Evolutionary conservation across 352 stramenopile species (phyloP), one percentile per base, ranked within the genome.

Genomic region (Pythium diclinum): DNA sequence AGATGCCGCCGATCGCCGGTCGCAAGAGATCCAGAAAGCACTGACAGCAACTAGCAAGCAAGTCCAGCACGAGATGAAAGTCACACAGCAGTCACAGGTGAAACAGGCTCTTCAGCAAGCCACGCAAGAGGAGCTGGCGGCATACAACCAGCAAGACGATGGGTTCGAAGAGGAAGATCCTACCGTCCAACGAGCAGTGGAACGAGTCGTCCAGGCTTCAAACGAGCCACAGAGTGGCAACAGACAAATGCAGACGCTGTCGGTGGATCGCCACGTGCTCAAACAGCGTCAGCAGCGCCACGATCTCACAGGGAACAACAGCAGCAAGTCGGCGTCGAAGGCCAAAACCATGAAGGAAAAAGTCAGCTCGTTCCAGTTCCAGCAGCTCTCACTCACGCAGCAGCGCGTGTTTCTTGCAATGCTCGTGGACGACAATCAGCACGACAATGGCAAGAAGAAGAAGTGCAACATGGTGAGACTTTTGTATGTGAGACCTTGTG

Each of bases 331-430:
- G 21, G 69, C 63, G 23, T 65, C 57, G 6, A 77, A 77, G 46
- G 56, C 61, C 1, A 72, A 74, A 42, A 74, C 79, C 6, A 75
- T 87, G 59, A 76, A 85, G 14, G 74, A 90, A 44, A 72, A 82
- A 47, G 67, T 92, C 10, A 88, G 78, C 47, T 60, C 66, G 16
- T 90, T 86, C 68, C 83, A 92, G 67, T 74, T 77, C 48, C 51
- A 79, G 14, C 78, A 88, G 55, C 65, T 92, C 34, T 79, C 83
- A 57, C 52, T 79, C 38, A 87, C 78, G 4, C 81, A 92, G 58
- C 60, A 72, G 23, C 81, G 83, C 5, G 68, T 90, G 10, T 83
- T 92, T 54, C 73, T 87, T 6, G 78, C 81, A 11, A 88, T 80
- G 47, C 56, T 92, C 14, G 73, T 64, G 0, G 71, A 68, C 17